Conservation (phyloP, 106 monocot genomes). For the Phalaenopsis aphrodite region DNA sequence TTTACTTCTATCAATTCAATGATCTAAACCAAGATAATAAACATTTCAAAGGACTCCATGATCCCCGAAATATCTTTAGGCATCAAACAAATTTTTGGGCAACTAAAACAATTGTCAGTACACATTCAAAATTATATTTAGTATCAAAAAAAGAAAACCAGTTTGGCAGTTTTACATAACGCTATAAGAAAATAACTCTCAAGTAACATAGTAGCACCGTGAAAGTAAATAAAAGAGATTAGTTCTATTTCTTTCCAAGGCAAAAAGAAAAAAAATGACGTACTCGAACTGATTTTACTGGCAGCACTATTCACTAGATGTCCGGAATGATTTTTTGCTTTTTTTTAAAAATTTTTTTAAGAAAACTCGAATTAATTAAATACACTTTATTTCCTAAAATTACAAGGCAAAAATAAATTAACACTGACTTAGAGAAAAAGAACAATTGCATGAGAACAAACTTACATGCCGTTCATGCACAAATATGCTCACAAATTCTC, state of each 20-base stretch:
- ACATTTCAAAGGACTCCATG: neutral
- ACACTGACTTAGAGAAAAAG: neutral
- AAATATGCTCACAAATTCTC: slow-evolving; percentile 94
- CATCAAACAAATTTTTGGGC: neutral
- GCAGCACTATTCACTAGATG: neutral
- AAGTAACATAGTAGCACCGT: neutral
- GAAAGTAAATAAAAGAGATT: neutral
- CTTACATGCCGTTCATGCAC: slow-evolving; percentile 82
- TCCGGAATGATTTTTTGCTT: neutral
- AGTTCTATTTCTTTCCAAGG: neutral
- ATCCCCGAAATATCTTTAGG: neutral
- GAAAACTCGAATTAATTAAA: neutral
- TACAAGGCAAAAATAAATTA: neutral
- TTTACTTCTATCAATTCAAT: neutral
- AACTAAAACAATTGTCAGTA: neutral
- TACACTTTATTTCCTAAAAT: neutral
- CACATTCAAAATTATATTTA: neutral
- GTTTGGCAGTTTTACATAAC: neutral
- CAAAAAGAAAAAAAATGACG: neutral
- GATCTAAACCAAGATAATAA: neutral
- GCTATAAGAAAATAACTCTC: neutral
- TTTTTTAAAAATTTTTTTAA: too few species aligned
- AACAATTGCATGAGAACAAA: neutral
- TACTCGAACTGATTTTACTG: neutral
- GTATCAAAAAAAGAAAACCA: neutral